Evolutionary conservation across 306 rosid genomes (phyloP).

Genomic region (Herpetospermum pedunculosum): DNA sequence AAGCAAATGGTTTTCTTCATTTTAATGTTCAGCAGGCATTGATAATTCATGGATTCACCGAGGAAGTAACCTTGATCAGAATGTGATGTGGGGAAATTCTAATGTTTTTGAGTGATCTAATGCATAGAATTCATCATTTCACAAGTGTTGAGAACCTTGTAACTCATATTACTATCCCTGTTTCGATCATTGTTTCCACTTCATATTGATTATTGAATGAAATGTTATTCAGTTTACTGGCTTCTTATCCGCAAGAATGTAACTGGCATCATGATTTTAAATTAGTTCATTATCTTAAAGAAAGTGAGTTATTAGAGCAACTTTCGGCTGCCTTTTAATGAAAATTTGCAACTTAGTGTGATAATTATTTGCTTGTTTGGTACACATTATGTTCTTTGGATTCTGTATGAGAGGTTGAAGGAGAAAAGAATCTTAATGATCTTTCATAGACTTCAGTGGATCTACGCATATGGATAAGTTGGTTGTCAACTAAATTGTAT

Average conservation of each 20-base stretch:
- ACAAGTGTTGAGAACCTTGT: not conserved
- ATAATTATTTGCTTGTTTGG: not conserved
- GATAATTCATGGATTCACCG: not conserved
- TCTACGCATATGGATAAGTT: not conserved
- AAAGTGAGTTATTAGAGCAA: not conserved
- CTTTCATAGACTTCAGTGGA: slow-evolving; percentile 1
- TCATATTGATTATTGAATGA: not conserved
- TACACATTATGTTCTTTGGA: slow-evolving; percentile 3
- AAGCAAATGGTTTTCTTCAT: not conserved
- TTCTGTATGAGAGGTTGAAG: not conserved
- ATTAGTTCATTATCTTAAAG: not conserved
- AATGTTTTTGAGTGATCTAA: not conserved
- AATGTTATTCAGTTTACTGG: not conserved
- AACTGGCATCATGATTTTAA: not conserved
- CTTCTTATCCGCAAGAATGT: not conserved
- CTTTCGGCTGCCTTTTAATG: not conserved
- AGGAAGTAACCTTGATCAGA: not conserved
- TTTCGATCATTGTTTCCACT: not conserved
- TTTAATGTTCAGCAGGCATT: not conserved
- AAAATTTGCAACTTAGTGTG: not conserved
- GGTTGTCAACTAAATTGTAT: not conserved
- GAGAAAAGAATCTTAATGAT: not conserved
- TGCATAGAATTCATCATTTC: not conserved
- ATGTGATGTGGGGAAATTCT: not conserved
- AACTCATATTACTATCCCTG: not conserved